phyloP scores from a whole-genome alignment of 2,329 filamentous ascomycete genomes.

The Chaetomiaceae sp. region DNA sequence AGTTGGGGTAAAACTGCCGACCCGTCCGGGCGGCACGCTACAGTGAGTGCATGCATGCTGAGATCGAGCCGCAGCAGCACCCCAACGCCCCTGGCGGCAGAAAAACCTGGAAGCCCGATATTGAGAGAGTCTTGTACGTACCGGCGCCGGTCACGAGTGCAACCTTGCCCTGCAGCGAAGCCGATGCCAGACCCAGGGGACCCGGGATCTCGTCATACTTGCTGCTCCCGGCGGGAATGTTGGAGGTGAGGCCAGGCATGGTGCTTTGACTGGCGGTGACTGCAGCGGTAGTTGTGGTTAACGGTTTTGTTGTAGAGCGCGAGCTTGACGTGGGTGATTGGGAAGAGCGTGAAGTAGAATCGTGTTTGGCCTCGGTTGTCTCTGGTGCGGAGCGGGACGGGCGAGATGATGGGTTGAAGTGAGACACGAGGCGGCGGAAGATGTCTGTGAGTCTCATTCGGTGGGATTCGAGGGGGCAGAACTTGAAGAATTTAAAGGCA shows the following conservation, averaged over 20 bases:
- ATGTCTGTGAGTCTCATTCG: slow-evolving; percentile 21
- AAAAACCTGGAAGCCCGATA: background rate
- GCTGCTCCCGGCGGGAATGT: slow-evolving; percentile 17
- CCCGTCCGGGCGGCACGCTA: slow-evolving; percentile 14
- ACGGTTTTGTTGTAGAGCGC: slow-evolving; percentile 9
- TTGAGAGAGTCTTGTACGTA: slow-evolving; percentile 17
- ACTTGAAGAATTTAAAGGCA: background rate
- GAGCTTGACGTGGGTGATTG: slow-evolving; percentile 12
- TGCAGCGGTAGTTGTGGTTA: background rate
- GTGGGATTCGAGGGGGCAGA: background rate
- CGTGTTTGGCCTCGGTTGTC: slow-evolving; percentile 14
- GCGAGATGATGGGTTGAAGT: slow-evolving; percentile 18
- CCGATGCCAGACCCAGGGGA: slow-evolving; percentile 29
- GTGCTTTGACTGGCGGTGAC: background rate
- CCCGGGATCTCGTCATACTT: slow-evolving; percentile 32
- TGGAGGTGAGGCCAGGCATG: slow-evolving; percentile 23
- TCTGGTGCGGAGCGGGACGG: slow-evolving; percentile 11
- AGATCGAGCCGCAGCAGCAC: background rate
- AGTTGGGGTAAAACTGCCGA: slow-evolving; percentile 25
- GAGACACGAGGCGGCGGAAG: slow-evolving; percentile 23
- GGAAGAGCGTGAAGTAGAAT: background rate
- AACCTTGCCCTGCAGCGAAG: slow-evolving; percentile 33
- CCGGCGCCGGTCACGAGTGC: slow-evolving; percentile 35
- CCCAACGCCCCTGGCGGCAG: background rate
- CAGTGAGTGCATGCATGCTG: background rate